Evolutionary conservation across 495 filamentous ascomycete species (phyloP).

Genomic region (Hypoxylon trugodes): DNA sequence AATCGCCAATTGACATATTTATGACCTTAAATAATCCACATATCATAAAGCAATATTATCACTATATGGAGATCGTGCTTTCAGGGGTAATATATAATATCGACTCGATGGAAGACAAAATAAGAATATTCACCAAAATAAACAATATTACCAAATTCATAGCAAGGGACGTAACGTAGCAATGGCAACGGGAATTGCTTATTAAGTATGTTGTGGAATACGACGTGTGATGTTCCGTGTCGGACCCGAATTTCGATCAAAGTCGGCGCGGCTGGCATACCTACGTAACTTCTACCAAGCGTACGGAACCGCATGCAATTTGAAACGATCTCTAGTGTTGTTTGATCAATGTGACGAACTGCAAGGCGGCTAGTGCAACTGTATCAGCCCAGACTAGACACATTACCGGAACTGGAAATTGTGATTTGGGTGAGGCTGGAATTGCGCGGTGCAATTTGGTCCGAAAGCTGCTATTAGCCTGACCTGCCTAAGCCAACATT

Average conservation of each 20-base stretch:
- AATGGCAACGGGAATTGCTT: neutral
- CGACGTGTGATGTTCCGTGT: conserved; percentile 61
- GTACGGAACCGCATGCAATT: conserved; percentile 13
- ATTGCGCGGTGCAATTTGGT: conserved; percentile 41
- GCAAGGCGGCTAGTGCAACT: conserved; percentile 62
- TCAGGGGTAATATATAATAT: too few species aligned
- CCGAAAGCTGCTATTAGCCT: conserved; percentile 39
- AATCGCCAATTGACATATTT: too few species aligned
- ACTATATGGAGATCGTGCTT: too few species aligned
- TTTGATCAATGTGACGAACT: conserved; percentile 65
- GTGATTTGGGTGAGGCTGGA: conserved; percentile 36
- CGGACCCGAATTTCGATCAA: conserved; percentile 60
- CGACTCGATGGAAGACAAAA: too few species aligned
- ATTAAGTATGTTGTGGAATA: conserved; percentile 51
- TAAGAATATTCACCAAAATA: too few species aligned
- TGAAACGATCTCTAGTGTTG: conserved; percentile 28
- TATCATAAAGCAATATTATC: too few species aligned
- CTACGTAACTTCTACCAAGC: conserved; percentile 32
- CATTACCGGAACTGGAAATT: conserved; percentile 19
- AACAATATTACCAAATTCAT: too few species aligned
- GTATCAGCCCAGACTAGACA: conserved; percentile 25
- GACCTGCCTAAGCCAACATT: conserved; percentile 41
- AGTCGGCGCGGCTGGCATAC: conserved; percentile 48
- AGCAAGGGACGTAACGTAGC: too few species aligned
- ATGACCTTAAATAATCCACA: too few species aligned